These are phyloP conservation scores for Suillus tomentosus DNA, from an alignment of 768 basidiomycete species.

Conservation along the genomic window DNA sequence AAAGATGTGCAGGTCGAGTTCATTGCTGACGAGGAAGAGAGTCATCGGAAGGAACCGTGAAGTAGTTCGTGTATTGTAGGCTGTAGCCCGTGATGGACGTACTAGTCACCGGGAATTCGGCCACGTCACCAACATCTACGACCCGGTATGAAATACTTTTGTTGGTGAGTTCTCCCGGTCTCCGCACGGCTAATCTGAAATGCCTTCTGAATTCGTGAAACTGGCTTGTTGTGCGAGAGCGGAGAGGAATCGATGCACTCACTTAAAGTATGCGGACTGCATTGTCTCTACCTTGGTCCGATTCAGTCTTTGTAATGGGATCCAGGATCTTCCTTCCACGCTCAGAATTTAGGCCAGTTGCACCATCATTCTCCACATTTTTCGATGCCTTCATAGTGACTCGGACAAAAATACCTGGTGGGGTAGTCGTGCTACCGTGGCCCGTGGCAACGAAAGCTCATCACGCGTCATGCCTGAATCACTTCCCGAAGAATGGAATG, in stretches of 20 bases:
- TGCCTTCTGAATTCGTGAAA: conserved; percentile 96
- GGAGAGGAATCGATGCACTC: background rate
- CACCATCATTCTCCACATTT: too few species aligned
- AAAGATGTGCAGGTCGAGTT: conserved; percentile 39
- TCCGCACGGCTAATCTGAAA: conserved; percentile 82
- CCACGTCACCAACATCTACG: conserved; percentile 42
- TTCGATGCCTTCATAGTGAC: too few species aligned
- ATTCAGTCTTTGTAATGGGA: background rate
- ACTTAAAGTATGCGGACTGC: background rate
- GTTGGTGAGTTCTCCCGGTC: conserved; percentile 76
- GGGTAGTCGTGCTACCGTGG: too few species aligned
- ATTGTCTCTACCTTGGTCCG: background rate
- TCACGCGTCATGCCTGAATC: too few species aligned
- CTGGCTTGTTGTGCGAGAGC: conserved; percentile 87
- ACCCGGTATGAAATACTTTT: conserved; percentile 67
- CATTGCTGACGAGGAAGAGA: conserved; percentile 23
- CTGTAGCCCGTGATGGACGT: background rate
- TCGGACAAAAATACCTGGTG: too few species aligned
- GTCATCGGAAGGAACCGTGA: conserved; percentile 12
- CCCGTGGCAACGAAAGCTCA: too few species aligned
- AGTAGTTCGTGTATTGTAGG: conserved; percentile 20
- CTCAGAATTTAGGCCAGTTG: too few species aligned
- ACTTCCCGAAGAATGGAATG: too few species aligned
- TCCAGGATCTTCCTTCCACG: too few species aligned
- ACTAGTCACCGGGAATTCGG: conserved; percentile 51